Percentiles rank a stretch among this genome's conserved stretches.
phyloP scores from a whole-genome alignment of 2,329 filamentous ascomycete species.

The Cryphonectria carpinicola region DNA sequence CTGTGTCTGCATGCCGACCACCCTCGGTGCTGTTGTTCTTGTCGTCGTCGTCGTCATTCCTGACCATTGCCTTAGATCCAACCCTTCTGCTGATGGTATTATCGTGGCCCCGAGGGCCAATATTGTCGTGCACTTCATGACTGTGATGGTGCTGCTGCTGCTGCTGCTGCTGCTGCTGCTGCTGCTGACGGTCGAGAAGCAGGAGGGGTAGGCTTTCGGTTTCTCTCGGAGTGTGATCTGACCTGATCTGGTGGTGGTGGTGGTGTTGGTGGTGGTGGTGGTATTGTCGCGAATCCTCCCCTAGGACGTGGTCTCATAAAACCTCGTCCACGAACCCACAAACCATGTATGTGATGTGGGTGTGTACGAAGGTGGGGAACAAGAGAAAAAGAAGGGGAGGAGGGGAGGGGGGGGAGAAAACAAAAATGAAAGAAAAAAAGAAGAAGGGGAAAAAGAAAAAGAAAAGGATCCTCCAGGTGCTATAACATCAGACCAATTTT shows the following conservation, averaged over 20 bases:
- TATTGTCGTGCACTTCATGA: conserved; percentile 43
- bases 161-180: background rate
- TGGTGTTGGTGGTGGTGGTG: background rate
- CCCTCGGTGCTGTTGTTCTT: conserved; percentile 39
- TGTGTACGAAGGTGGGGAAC: background rate
- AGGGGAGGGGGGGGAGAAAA: background rate
- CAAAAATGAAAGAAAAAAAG: background rate
- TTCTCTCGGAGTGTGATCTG: background rate
- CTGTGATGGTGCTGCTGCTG: background rate
- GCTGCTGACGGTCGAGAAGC: background rate
- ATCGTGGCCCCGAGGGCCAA: conserved; percentile 38
- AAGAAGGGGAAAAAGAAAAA: background rate
- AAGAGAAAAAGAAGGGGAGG: background rate
- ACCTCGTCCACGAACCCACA: background rate
- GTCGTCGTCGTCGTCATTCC: conserved; percentile 31
- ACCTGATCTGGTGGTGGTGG: background rate
- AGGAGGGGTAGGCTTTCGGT: background rate
- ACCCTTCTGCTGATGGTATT: conserved; percentile 33
- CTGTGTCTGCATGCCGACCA: conserved; percentile 51
- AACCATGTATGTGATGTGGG: background rate
- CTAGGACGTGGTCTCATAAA: conserved; percentile 5
- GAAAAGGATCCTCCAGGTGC: background rate
- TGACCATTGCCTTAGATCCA: conserved; percentile 38
- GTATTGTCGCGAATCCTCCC: background rate
- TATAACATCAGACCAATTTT: conserved; percentile 21